Evolutionary conservation across 2,329 filamentous ascomycete species (phyloP), one percentile per base, ranked within the genome.

Genomic region (Pseudofabraea citricarpa): DNA sequence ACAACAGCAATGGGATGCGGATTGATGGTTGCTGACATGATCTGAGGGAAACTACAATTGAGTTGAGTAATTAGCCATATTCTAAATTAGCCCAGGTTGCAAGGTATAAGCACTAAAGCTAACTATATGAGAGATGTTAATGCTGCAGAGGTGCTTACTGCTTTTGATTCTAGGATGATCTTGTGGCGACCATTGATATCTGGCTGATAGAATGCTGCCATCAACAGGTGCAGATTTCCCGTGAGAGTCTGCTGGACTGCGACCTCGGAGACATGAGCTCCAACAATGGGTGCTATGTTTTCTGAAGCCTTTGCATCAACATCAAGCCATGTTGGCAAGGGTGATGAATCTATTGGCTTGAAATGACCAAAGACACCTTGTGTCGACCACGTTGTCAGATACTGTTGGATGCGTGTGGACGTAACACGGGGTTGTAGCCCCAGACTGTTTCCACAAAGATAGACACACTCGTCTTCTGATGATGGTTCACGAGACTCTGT

Each of bases 41-140:
- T 91, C 87, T 62, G 83, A 87, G 1, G 87, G 87, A 57, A 91
- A 91, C n/a, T n/a, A n/a, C n/a, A n/a, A n/a, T n/a, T n/a, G n/a
- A n/a, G n/a, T n/a, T n/a, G n/a, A n/a, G n/a, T n/a, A n/a, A n/a
- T n/a, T n/a, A n/a, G n/a, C n/a, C n/a, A n/a, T n/a, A n/a, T n/a
- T n/a, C n/a, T n/a, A n/a, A n/a, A n/a, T n/a, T n/a, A n/a, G n/a
- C n/a, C n/a, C n/a, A n/a, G n/a, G n/a, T n/a, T n/a, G n/a, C n/a
- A n/a, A n/a, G n/a, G n/a, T n/a, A n/a, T n/a, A n/a, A n/a, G n/a
- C n/a, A n/a, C n/a, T n/a, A n/a, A n/a, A n/a, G n/a, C n/a, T n/a
- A n/a, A n/a, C n/a, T n/a, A n/a, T n/a, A n/a, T n/a, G n/a, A n/a
- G n/a, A n/a, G n/a, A n/a, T n/a, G n/a, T n/a, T n/a, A n/a, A n/a